These are phyloP conservation scores for Corylus heterophylla DNA, from an alignment of 306 rosid genomes.

Conservation along the genomic window DNA sequence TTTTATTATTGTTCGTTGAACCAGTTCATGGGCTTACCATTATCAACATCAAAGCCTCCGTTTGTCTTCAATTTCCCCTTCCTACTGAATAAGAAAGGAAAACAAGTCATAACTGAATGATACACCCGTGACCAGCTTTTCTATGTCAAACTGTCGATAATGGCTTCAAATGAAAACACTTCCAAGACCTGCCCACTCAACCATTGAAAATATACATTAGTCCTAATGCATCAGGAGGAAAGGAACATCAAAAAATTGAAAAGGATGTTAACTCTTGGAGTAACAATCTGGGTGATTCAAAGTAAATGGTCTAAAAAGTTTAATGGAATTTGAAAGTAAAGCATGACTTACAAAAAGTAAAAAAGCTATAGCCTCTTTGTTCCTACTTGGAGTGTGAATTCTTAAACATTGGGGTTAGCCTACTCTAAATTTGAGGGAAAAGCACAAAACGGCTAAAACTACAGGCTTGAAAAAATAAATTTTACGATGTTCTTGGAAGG, in stretches of 20 bases:
- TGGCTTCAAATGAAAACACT: slow-evolving; percentile 37
- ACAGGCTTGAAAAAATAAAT: not conserved
- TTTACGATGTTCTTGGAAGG: not conserved
- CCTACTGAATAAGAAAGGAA: slow-evolving; percentile 53
- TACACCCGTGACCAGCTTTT: slow-evolving; percentile 17
- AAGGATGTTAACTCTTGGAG: slow-evolving; percentile 2
- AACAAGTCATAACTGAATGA: slow-evolving; percentile 60
- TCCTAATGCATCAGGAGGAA: slow-evolving; percentile 17
- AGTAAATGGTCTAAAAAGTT: slow-evolving; percentile 11
- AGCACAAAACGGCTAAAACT: not conserved
- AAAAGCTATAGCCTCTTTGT: slow-evolving; percentile 3
- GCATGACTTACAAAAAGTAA: not conserved
- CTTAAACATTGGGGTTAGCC: not conserved
- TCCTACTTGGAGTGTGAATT: not conserved
- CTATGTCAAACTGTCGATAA: slow-evolving; percentile 23
- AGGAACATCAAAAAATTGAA: slow-evolving; percentile 19
- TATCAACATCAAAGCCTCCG: slow-evolving; percentile 34
- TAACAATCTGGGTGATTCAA: not conserved
- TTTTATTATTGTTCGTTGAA: slow-evolving; percentile 5
- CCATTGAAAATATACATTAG: slow-evolving; percentile 24
- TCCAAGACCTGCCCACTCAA: slow-evolving; percentile 48
- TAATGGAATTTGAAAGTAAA: not conserved
- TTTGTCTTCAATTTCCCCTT: slow-evolving; percentile 30
- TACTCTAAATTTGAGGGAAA: not conserved
- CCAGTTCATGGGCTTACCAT: slow-evolving; percentile 47